These are phyloP conservation scores for Tolypocladium cylindrosporum DNA, from an alignment of 2,329 filamentous ascomycete species.

Conservation along the genomic window DNA sequence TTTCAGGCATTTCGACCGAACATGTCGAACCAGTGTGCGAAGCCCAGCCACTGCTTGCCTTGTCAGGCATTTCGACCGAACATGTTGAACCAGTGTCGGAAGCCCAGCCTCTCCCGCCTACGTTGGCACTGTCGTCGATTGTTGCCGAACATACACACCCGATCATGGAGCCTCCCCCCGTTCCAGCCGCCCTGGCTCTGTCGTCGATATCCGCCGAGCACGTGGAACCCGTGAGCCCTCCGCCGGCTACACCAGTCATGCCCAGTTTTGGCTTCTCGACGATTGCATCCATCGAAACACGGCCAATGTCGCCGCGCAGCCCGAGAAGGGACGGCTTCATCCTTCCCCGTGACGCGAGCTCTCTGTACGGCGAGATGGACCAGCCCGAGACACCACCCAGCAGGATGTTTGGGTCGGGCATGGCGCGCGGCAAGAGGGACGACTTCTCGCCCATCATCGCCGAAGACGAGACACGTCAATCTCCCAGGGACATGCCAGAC, in stretches of 20 bases:
- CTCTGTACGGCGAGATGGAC: constrained; percentile 17
- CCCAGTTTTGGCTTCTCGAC: constrained; percentile 31
- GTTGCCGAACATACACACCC: constrained; percentile 19
- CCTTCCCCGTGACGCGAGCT: constrained; percentile 36
- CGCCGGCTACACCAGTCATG: constrained; percentile 10
- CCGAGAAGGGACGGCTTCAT: constrained; percentile 47
- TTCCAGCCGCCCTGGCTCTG: constrained; percentile 20
- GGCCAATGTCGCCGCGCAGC: constrained; percentile 36
- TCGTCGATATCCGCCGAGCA: constrained; percentile 25
- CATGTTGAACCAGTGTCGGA: constrained; percentile 25
- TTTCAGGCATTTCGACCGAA: constrained; percentile 24
- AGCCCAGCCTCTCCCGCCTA: constrained; percentile 10
- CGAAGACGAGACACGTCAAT: constrained; percentile 54
- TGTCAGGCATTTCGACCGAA: constrained; percentile 24
- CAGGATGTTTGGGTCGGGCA: constrained; percentile 31
- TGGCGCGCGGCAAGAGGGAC: constrained; percentile 33
- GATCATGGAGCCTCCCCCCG: constrained; percentile 9
- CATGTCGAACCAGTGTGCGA: constrained; percentile 25
- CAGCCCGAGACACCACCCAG: constrained; percentile 29
- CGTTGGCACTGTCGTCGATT: constrained; percentile 20
- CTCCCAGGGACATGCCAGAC: constrained; percentile 28
- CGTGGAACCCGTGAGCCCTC: constrained; percentile 28
- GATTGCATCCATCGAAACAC: constrained; percentile 35
- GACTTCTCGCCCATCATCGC: constrained; percentile 41
- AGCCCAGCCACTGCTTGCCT: constrained; percentile 15